Conservation (phyloP, 164 flowering plant genomes). For the Aristolochia californica region DNA sequence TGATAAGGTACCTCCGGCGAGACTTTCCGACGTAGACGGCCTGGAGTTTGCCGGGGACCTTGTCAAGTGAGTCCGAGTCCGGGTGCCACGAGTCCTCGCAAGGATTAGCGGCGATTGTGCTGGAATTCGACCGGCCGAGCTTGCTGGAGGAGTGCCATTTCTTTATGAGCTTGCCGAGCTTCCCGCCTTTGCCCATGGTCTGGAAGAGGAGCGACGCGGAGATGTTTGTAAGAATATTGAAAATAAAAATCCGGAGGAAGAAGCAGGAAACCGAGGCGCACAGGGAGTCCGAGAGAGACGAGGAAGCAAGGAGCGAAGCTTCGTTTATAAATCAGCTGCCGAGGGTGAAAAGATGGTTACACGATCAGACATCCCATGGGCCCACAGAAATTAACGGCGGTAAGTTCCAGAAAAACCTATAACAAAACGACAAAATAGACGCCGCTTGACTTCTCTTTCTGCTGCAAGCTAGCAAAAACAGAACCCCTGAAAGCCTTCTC, state of each 20-base stretch:
- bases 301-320: constrained; percentile 23
- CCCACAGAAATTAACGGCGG: constrained; percentile 2
- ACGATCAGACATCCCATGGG: background rate
- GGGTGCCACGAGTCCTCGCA: constrained; percentile 1
- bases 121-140: constrained; percentile 10
- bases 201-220: background rate
- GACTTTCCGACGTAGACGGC: constrained; percentile 68
- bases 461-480: too few relatives aligned
- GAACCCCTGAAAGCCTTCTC: too few relatives aligned
- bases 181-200: constrained; percentile 27
- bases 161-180: constrained; percentile 37
- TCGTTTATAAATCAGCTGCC: constrained; percentile 14
- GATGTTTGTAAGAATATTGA: background rate
- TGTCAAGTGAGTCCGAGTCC: background rate
- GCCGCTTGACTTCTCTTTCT: background rate
- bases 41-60: constrained; percentile 9
- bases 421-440: background rate
- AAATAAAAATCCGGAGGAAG: background rate
- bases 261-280: background rate
- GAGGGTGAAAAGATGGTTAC: background rate
- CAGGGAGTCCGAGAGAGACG: constrained; percentile 7
- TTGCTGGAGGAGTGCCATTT: constrained; percentile 25
- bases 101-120: constrained; percentile 11
- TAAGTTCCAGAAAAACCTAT: background rate
- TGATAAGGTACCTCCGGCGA: constrained; percentile 48